Base-by-base conservation (phyloP, 257 asterid species). In the Fraxinus excelsior region DNA sequence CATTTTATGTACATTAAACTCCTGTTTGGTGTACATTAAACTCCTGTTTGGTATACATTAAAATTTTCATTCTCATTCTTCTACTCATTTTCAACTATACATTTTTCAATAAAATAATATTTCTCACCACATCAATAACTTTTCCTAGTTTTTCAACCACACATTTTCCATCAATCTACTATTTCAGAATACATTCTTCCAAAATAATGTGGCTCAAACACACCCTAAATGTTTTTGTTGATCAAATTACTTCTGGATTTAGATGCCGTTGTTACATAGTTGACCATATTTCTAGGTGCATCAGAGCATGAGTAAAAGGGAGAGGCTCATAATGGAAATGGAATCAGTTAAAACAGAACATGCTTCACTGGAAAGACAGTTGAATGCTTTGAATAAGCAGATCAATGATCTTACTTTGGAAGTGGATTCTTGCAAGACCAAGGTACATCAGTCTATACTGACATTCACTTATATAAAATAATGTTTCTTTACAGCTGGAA, bases 251-350 rank as follows among this genome's bases (percentile, higher is more conserved):
- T 38, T 53, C 44, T 21, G 51, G 26, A 32, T 72, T 65, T 67
- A 49, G 42, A 12, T 4, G 74, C n/a, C 21, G 28, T 64, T 69
- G 29, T 82, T 46, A 75, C 62, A 37, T 78, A 78, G 70, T 80
- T 79, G 70, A 70, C 70, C 68, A 84, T 79, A 64, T 75, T 77
- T 79, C 37, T 76, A 93, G 99, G 97, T 87, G 74, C 98, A 93
- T 67, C 97, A 90, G 76, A 96, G n/a, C n/a, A n/a, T n/a, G n/a
- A n/a, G 89, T 90, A 93, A 89, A 81, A 80, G 81, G 78, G 97
- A 93, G 88, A 86, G 96, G 78, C 97, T 93, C 80, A 79, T 88
- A 70, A 96, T 96, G 98, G 97, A 91, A 85, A 80, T 90, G 94
- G 99, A 96, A 86, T 97, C 88, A 82, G 93, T 74, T 76, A 91